phyloP scores from a whole-genome alignment of 2,329 filamentous ascomycete genomes.

The Arthroderma sp. region DNA sequence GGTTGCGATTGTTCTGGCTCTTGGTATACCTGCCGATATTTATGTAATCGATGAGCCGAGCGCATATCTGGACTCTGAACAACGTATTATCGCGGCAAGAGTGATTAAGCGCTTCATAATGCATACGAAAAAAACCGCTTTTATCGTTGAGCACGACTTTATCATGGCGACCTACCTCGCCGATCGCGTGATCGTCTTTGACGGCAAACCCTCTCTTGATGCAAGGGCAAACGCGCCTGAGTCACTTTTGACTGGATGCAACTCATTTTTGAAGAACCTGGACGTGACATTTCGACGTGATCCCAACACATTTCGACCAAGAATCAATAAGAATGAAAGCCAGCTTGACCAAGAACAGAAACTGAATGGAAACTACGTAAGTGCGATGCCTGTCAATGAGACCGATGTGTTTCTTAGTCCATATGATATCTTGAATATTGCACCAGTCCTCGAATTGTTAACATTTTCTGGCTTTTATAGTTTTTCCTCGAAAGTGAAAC shows the following conservation, averaged over 20 bases:
- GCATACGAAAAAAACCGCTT: constrained; percentile 99
- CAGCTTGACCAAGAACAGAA: constrained; percentile 99
- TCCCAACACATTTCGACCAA: constrained; percentile 85
- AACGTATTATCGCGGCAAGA: constrained; percentile 91
- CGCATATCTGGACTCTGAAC: constrained; percentile 95
- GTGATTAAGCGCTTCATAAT: constrained; percentile 99
- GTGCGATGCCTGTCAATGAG: constrained; percentile 21
- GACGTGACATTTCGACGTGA: constrained; percentile 98
- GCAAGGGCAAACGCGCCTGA: constrained; percentile 82
- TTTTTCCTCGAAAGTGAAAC: constrained; percentile 91
- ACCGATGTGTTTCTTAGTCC: not conserved
- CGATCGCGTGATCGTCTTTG: constrained; percentile 96
- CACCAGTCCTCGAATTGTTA: not conserved
- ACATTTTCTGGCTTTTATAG: constrained; percentile 27
- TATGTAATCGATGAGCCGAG: constrained; percentile 97
- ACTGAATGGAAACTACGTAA: constrained; percentile 75
- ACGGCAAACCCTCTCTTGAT: constrained; percentile 79
- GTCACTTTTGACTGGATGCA: constrained; percentile 88
- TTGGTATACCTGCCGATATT: constrained; percentile 91
- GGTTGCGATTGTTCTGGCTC: constrained; percentile 93
- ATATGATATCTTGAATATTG: not conserved
- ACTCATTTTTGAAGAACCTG: constrained; percentile 88
- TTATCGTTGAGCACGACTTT: constrained; percentile 99
- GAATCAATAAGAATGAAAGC: constrained; percentile 94
- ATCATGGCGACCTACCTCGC: constrained; percentile 81